These are phyloP conservation scores for Heteromeles arbutifolia DNA, from an alignment of 306 rosid species.

Conservation along the genomic window DNA sequence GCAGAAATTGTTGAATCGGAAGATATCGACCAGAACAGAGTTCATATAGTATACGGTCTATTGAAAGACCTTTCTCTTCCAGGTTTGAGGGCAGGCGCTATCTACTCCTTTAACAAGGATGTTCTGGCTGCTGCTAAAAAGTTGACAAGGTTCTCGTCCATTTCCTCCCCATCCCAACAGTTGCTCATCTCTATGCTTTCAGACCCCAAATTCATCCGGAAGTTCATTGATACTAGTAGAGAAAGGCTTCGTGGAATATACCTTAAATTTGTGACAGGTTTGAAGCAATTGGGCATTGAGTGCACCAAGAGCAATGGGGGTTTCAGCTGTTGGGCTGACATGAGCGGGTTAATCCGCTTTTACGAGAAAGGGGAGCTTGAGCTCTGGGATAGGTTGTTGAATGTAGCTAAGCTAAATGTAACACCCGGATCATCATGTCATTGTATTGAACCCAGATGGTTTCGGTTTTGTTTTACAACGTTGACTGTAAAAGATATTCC, in stretches of 20 bases:
- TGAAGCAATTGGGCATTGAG: constrained; percentile 69
- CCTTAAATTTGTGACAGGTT: constrained; percentile 47
- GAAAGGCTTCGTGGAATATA: constrained; percentile 47
- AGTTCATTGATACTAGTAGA: constrained; percentile 40
- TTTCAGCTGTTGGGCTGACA: constrained; percentile 87
- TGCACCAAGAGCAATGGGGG: constrained; percentile 69
- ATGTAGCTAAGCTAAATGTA: constrained; percentile 61
- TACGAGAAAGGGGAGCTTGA: constrained; percentile 93
- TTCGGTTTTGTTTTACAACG: constrained; percentile 65
- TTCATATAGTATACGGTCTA: constrained; percentile 67
- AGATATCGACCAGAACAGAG: constrained; percentile 57
- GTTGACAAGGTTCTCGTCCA: constrained; percentile 63
- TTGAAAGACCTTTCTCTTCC: constrained; percentile 81
- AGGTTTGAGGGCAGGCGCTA: constrained; percentile 61
- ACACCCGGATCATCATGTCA: constrained; percentile 84
- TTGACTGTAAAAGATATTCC: constrained; percentile 63
- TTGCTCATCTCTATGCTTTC: constrained; percentile 75
- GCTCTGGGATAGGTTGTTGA: constrained; percentile 85
- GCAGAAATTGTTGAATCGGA: constrained; percentile 70
- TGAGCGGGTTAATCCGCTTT: constrained; percentile 58
- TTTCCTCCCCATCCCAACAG: constrained; percentile 65
- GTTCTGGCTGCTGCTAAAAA: constrained; percentile 56
- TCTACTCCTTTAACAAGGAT: constrained; percentile 66
- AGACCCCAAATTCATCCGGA: constrained; percentile 50
- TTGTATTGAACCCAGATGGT: constrained; percentile 94